Conservation (phyloP, 2,329 filamentous ascomycete species). For the Hyphodiscus sp. region DNA sequence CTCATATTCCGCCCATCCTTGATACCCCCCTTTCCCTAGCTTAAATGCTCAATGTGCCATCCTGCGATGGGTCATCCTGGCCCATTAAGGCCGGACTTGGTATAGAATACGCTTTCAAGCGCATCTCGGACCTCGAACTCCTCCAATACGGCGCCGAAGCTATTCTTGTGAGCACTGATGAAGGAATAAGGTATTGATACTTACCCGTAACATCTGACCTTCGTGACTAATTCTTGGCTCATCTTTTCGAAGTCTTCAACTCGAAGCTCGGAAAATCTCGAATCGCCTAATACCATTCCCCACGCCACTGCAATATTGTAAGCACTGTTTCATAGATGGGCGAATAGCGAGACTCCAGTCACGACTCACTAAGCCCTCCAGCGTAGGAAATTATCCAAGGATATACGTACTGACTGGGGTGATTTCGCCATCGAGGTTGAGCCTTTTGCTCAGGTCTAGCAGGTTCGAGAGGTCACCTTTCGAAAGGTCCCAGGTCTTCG, state of each 20-base stretch:
- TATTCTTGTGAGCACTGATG: slow-evolving; percentile 27
- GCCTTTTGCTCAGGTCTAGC: slow-evolving; percentile 73
- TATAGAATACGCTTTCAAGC: slow-evolving; percentile 26
- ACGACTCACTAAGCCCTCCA: not conserved
- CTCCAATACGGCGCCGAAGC: slow-evolving; percentile 63
- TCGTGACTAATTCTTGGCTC: slow-evolving; percentile 66
- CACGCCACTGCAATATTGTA: slow-evolving; percentile 57
- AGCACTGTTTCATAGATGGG: not conserved
- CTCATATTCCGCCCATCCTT: not conserved
- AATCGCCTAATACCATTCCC: slow-evolving; percentile 70
- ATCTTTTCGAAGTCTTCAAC: slow-evolving; percentile 64
- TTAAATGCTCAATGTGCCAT: too few species aligned
- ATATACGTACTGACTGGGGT: slow-evolving; percentile 63
- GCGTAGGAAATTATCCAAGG: not conserved
- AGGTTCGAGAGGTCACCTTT: slow-evolving; percentile 74
- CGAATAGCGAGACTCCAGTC: not conserved
- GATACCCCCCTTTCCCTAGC: too few species aligned
- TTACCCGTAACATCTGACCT: slow-evolving; percentile 89
- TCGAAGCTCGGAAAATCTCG: slow-evolving; percentile 59
- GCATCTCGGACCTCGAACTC: slow-evolving; percentile 50
- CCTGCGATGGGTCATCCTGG: not conserved
- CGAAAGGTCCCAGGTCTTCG: slow-evolving; percentile 70
- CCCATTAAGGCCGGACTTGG: slow-evolving; percentile 12
- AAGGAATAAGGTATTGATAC: slow-evolving; percentile 31
- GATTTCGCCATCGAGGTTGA: slow-evolving; percentile 83